Evolutionary conservation across 495 filamentous ascomycete species (phyloP).

Genomic region (Emericellopsis terricola): DNA sequence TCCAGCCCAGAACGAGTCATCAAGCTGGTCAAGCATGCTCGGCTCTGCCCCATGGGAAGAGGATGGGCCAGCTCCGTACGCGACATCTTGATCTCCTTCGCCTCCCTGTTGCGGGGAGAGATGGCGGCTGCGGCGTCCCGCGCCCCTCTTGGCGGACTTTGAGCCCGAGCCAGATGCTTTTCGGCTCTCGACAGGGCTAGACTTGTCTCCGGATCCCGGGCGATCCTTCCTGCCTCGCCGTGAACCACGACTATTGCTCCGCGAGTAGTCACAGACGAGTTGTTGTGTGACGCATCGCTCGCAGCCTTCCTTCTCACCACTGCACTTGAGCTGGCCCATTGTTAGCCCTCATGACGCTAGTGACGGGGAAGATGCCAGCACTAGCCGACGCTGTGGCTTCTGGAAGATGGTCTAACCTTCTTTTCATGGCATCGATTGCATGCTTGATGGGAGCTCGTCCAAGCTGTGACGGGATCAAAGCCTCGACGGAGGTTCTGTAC

Average conservation of each 20-base stretch:
- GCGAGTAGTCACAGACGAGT: conserved; percentile 2
- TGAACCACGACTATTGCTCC: neutral
- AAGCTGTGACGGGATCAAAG: conserved; percentile 7
- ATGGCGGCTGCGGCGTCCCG: neutral
- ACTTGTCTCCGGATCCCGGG: conserved; percentile 3
- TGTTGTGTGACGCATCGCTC: conserved; percentile 4
- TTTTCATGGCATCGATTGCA: conserved; percentile 9
- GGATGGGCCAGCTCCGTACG: neutral
- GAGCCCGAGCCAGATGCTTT: no score
- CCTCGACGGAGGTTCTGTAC: conserved; percentile 6
- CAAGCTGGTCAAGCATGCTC: no score
- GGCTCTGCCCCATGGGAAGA: neutral
- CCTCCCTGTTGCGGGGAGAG: no score
- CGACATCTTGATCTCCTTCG: no score
- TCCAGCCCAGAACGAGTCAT: no score
- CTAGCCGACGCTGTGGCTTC: neutral
- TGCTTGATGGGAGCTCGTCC: conserved; percentile 7
- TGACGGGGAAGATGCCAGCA: no score
- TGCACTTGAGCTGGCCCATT: conserved; percentile 4
- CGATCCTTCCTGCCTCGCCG: neutral
- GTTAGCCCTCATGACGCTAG: neutral
- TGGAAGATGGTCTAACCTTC: conserved; percentile 4
- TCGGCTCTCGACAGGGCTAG: conserved; percentile 8
- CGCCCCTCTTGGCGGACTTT: neutral
- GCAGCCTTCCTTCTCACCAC: conserved; percentile 8